Conservation (phyloP, 306 rosid genomes). For the Fragaria ananassa region DNA sequence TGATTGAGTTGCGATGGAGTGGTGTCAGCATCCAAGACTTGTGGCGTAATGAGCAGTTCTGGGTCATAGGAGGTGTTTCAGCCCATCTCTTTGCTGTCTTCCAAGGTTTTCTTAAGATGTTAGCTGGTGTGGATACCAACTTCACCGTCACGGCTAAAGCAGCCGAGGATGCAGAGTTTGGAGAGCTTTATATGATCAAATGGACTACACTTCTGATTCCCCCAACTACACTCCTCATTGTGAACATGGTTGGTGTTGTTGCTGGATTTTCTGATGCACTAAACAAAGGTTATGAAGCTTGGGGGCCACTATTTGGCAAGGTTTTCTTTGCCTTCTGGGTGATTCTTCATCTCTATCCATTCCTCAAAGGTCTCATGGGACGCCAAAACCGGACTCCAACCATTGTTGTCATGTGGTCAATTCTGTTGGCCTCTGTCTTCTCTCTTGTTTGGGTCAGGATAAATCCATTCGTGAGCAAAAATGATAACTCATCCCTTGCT, state of each 20-base stretch:
- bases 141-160: slow-evolving; percentile 90
- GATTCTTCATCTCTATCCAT: slow-evolving; percentile 87
- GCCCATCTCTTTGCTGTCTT: slow-evolving; percentile 95
- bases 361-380: slow-evolving; percentile 99
- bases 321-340: slow-evolving; percentile 98
- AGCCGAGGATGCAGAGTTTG: slow-evolving; percentile 82
- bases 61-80: slow-evolving; percentile 98
- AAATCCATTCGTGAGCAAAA: slow-evolving; percentile 72
- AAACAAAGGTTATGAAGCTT: slow-evolving; percentile 84
- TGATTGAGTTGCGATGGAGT: slow-evolving; percentile 92
- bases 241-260: slow-evolving; percentile 89
- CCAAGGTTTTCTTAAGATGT: slow-evolving; percentile 90
- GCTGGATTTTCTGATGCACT: slow-evolving; percentile 97
- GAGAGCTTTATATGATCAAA: slow-evolving; percentile 81
- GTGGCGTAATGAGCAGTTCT: slow-evolving; percentile 96
- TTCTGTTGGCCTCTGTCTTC: slow-evolving; percentile 88
- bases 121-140: slow-evolving; percentile 90
- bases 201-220: slow-evolving; percentile 96
- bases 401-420: slow-evolving; percentile 89
- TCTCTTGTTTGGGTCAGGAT: slow-evolving; percentile 94
- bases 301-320: slow-evolving; percentile 97
- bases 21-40: slow-evolving; percentile 77
- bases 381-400: slow-evolving; percentile 96
- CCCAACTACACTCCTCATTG: slow-evolving; percentile 77
- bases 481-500: slow-evolving; percentile 47